A percentile compares a stretch with the other conserved stretches of the same genome.
These are phyloP conservation scores for Chalciporus sphaerocephalus DNA, from an alignment of 768 basidiomycete species.

Conservation along the genomic window DNA sequence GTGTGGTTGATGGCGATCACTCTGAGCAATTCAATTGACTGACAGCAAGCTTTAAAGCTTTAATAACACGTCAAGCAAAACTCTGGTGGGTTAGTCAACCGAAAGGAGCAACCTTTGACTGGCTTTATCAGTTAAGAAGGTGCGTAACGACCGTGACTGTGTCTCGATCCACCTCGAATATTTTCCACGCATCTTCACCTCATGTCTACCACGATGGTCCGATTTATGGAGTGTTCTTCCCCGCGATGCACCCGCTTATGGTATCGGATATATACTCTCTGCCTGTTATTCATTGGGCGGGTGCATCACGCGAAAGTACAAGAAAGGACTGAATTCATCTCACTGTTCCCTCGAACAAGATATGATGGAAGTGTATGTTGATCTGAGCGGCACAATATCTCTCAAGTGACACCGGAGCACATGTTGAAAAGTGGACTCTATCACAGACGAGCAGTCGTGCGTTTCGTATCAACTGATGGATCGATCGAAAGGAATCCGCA, in stretches of 20 bases:
- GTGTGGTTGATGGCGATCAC: slow-evolving; percentile 18
- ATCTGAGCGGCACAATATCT: neutral
- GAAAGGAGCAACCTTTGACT: slow-evolving; percentile 6
- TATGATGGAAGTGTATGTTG: slow-evolving; percentile 2
- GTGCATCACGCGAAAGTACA: slow-evolving; percentile 13
- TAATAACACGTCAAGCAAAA: slow-evolving; percentile 16
- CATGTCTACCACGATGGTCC: slow-evolving; percentile 32
- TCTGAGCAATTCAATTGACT: slow-evolving; percentile 9
- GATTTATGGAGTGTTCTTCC: slow-evolving; percentile 16
- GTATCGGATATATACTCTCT: slow-evolving; percentile 29
- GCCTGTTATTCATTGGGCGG: neutral
- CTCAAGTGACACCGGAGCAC: neutral
- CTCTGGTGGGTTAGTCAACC: slow-evolving; percentile 1
- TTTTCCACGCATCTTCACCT: slow-evolving; percentile 19
- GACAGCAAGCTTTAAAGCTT: slow-evolving; percentile 12
- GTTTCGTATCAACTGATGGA: slow-evolving; percentile 14
- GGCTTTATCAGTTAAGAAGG: slow-evolving; percentile 11
- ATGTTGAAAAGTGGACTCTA: neutral
- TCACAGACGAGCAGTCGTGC: slow-evolving; percentile 5
- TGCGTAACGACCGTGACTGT: slow-evolving; percentile 7
- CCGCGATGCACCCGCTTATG: slow-evolving; percentile 25
- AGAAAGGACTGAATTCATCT: slow-evolving; percentile 18
- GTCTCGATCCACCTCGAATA: slow-evolving; percentile 9
- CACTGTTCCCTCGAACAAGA: slow-evolving; percentile 14
- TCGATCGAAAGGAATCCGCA: slow-evolving; percentile 9